These are phyloP conservation scores for Ettlia oleoabundans DNA, from an alignment of 139 green algal species.

Conservation along the genomic window DNA sequence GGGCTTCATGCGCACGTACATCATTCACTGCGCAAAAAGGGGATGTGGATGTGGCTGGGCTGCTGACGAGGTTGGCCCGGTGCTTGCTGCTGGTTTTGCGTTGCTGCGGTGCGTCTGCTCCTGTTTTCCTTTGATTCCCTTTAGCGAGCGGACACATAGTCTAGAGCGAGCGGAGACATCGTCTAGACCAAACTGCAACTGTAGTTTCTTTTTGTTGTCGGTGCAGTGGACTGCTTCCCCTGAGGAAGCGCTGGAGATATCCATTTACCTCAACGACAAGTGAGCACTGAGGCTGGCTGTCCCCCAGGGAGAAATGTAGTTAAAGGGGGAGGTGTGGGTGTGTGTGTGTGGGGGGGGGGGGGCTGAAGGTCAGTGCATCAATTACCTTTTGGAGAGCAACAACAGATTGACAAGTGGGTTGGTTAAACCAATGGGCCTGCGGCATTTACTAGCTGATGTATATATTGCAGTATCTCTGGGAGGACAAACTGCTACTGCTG, in stretches of 20 bases:
- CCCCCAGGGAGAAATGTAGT: background rate
- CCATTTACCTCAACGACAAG: constrained; percentile 94
- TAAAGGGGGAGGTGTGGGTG: background rate
- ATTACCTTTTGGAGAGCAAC: too few species aligned
- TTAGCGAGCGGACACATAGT: background rate
- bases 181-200: too few species aligned
- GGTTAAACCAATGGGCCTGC: too few species aligned
- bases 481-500: too few species aligned
- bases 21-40: background rate
- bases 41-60: background rate
- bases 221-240: constrained; percentile 79
- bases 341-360: background rate
- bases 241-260: constrained; percentile 81
- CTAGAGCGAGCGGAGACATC: too few species aligned
- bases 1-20: background rate
- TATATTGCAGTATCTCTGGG: background rate
- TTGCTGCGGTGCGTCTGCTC: background rate
- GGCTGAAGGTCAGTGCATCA: too few species aligned
- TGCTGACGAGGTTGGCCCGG: background rate
- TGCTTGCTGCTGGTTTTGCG: background rate
- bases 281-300: constrained; percentile 27
- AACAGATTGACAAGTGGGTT: too few species aligned
- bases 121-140: background rate
- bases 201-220: background rate
- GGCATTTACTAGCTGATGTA: too few species aligned